These are phyloP conservation scores for Craterostigma plantagineum DNA, from an alignment of 257 asterid species.

Conservation along the genomic window DNA sequence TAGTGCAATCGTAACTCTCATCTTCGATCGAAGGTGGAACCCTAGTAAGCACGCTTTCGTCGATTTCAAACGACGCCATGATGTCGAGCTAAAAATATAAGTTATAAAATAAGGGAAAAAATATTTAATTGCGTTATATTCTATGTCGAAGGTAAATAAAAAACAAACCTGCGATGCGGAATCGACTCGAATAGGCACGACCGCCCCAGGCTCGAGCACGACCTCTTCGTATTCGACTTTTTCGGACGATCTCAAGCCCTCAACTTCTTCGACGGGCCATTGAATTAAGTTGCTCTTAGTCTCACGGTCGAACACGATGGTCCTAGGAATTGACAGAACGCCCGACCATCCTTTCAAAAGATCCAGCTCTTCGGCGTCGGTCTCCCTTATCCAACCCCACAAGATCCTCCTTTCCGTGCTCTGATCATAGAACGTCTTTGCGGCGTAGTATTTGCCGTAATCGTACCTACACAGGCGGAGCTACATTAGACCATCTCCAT, in stretches of 20 bases:
- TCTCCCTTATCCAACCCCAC: slow-evolving; percentile 34
- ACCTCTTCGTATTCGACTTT: slow-evolving; percentile 19
- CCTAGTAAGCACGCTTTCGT: slow-evolving; percentile 14
- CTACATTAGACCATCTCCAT: no score
- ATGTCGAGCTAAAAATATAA: slow-evolving; percentile 48
- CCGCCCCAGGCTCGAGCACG: slow-evolving; percentile 55
- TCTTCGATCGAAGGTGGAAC: slow-evolving; percentile 13
- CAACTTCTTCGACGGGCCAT: slow-evolving; percentile 49
- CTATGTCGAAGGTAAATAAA: no score
- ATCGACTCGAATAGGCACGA: slow-evolving; percentile 31
- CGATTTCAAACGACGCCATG: slow-evolving; percentile 41
- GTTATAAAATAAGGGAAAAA: neutral
- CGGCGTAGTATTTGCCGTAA: slow-evolving; percentile 32
- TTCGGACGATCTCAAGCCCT: slow-evolving; percentile 36
- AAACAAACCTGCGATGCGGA: slow-evolving; percentile 44
- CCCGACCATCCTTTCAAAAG: slow-evolving; percentile 23
- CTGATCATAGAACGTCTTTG: slow-evolving; percentile 27
- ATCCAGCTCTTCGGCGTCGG: slow-evolving; percentile 6
- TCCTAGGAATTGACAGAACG: slow-evolving; percentile 30
- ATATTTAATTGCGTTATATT: neutral
- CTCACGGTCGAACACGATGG: slow-evolving; percentile 19
- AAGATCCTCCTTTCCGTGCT: slow-evolving; percentile 17
- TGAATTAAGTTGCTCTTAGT: slow-evolving; percentile 22
- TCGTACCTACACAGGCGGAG: slow-evolving; percentile 18
- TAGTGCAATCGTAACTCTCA: slow-evolving; percentile 27